Evolutionary conservation across 1,284 basidiomycete genomes (phyloP).

Genomic region (Irpex sp.): DNA sequence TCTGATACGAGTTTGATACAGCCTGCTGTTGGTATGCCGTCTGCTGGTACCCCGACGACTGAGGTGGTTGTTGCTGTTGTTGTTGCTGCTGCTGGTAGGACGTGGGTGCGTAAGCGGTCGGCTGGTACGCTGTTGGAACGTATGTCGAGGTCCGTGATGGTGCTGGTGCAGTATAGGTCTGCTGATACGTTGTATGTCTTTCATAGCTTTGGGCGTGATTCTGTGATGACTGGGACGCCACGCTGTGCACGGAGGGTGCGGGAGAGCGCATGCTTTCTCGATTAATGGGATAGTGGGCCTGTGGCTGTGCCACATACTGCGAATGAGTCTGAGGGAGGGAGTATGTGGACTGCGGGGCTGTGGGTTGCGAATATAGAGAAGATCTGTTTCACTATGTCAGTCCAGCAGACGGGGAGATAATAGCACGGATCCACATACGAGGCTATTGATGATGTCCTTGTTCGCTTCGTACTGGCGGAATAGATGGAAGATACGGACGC

Average conservation of each 20-base stretch:
- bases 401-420: not conserved
- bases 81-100: not conserved
- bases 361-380: not conserved
- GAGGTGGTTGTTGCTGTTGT: constrained; percentile 1
- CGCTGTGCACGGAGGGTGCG: constrained; percentile 3
- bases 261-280: constrained; percentile 1
- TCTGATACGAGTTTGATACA: not conserved
- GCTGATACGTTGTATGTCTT: not conserved
- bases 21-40: constrained; percentile 1
- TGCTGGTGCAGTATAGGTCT: not conserved
- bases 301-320: not conserved
- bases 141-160: constrained; percentile 3
- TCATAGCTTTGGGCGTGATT: not conserved
- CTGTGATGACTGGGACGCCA: not conserved
- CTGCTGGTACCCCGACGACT: not conserved
- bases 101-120: constrained; percentile 2
- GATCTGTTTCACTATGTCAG: not conserved
- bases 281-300: not conserved
- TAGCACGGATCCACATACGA: not conserved
- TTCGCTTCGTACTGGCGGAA: not conserved
- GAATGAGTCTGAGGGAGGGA: not conserved
- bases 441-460: not conserved
- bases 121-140: constrained; percentile 2
- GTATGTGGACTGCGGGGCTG: not conserved
- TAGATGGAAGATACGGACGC: constrained; percentile 10